Base-by-base conservation (phyloP, 2,329 filamentous ascomycete genomes). In the Mycosphaerella arachidis region DNA sequence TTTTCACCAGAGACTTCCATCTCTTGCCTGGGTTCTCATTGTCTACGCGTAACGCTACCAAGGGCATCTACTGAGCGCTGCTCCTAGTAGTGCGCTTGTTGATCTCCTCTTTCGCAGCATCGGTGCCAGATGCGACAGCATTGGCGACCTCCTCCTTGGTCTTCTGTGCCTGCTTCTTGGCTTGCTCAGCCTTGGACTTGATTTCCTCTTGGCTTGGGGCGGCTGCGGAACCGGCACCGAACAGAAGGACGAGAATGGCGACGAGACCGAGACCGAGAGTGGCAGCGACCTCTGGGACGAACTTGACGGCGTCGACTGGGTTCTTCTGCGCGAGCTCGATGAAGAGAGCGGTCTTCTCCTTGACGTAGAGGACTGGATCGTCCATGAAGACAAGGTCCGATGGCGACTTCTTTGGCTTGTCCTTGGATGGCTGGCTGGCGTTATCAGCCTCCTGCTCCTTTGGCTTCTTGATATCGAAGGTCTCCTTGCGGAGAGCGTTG, bases 341-440 rank as follows among this genome's bases (percentile, higher is more conserved):
- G 85, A 99, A 99, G 65, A 95, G 86, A 69, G 95, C 88, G 63
- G 95, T 76, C 86, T 97, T 97, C 87, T 96, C 90, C 79, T 87
- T 90, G 78, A 96, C 77, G 78, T 90, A 99, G 68, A 80, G 80
- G 69, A 96, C 85, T 52, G 94, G 94, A 82, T 96, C 91, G 66
- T 97, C 93, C 71, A 86, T 79, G 88, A 99, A 97, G 76, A 85
- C 88, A 66, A 96, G 86, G 77, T 93, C 90, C 61, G 79, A 82
- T 65, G 90, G 87, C 55, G 86, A 88, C 78, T 87, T 86, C 73
- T 85, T 85, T 65, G 85, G 80, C 58, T 66, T 79, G 43, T 61
- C 59, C 12, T 83, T 79, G 56, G 83, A 75, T 72, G 93, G 92
- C 84, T 88, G 90, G 70, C 87, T 88, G 69, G 90, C 85, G 75